Evolutionary conservation across 2,329 filamentous ascomycete genomes (phyloP), one percentile per base, ranked within the genome.

Genomic region (Hypoxylon sp.): DNA sequence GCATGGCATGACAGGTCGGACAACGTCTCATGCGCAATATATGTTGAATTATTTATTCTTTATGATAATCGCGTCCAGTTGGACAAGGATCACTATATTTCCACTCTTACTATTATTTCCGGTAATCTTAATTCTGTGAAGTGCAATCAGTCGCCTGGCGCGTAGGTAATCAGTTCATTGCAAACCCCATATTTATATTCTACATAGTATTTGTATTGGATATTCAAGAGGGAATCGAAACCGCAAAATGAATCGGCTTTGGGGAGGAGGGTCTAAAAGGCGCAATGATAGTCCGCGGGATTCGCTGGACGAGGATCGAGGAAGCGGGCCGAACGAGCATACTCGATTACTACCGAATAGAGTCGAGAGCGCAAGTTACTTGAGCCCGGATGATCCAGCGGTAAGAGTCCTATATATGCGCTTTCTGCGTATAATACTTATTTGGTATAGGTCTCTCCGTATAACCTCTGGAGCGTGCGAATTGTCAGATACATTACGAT

Each of bases 381-480:
- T 94, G 60, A 92, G 91, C 74, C 92, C 92, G 11, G 91, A 94
- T 83, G 92, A 94, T 78, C 92, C 92, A 78, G 92, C 92, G 71
- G 92, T 97, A 80, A 80, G 88, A 77, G 42, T 29, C 52, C 44
- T 33, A 1, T 44, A 6, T 22, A 51, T 31, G 50, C 19, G 31
- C 14, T 50, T 35, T 37, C 19, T 17, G 22, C 26, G 35, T 54
- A 24, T 19, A 22, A 69, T 42, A 64, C 58, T 73, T 3, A 47
- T 31, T 44, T 31, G n/a, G 22, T 5, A 13, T 67, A 77, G 75
- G 76, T 78, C 39, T 75, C 77, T 19, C 96, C 96, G 0, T 98
- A 98, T 82, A 99, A 99, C 75, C 88, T 98, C 39, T 97, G 94
- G 91, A 93, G 90, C 65, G 92, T 99, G 54, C 91, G 96, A 17